Conservation (phyloP, 345 rosid genomes). For the Triadica sebifera region DNA sequence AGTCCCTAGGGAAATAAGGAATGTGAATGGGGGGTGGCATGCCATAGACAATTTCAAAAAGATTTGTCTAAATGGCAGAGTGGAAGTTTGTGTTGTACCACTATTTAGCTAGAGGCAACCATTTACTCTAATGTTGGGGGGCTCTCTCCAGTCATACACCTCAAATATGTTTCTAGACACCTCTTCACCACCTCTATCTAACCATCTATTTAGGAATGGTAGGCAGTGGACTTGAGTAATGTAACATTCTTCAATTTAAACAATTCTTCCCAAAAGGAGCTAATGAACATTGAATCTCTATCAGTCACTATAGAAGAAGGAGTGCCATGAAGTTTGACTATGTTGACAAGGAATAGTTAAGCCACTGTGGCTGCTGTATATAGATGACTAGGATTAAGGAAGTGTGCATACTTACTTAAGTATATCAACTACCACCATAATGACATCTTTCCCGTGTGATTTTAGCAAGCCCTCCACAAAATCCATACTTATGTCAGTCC, state of each 20-base stretch:
- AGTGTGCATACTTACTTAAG: not conserved
- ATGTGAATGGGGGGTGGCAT: not conserved
- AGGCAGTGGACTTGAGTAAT: not conserved
- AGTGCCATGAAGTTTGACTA: constrained; percentile 1
- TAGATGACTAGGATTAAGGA: not conserved
- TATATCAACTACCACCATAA: not conserved
- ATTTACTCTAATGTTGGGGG: too few relatives aligned
- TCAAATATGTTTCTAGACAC: too few relatives aligned
- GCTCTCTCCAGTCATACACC: not conserved
- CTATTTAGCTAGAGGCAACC: not conserved
- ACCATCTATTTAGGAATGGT: not conserved
- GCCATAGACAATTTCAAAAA: not conserved
- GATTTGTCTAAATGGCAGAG: not conserved
- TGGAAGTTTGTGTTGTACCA: not conserved
- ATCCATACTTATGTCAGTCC: too few relatives aligned
- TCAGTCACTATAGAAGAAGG: too few relatives aligned
- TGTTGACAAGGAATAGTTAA: not conserved
- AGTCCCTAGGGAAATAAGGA: not conserved
- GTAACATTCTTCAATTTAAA: not conserved
- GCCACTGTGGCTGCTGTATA: not conserved
- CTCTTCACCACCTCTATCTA: too few relatives aligned
- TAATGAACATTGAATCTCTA: not conserved
- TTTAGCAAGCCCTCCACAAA: too few relatives aligned
- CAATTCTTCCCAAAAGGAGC: not conserved
- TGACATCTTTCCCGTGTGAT: not conserved